phyloP scores from a whole-genome alignment of 805 yeast species.

The Soucietia sequanensis region DNA sequence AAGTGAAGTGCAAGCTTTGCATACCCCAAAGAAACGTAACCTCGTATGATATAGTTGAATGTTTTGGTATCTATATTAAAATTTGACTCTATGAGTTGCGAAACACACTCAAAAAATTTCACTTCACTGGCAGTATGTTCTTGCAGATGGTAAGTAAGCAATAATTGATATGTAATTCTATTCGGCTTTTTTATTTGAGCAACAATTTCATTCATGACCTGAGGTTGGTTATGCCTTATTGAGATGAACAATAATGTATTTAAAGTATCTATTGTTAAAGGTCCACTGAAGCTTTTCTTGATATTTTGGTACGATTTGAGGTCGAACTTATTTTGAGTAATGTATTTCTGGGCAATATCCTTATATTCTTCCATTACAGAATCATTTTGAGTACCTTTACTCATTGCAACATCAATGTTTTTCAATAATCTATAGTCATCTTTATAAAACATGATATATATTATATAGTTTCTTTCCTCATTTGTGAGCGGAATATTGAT shows the following conservation, averaged over 20 bases:
- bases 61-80: slow-evolving; percentile 9
- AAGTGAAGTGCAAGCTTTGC: no score
- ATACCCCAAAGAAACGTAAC: slow-evolving; percentile 4
- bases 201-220: slow-evolving; percentile 21
- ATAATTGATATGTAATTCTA: slow-evolving; percentile 5
- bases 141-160: slow-evolving; percentile 3
- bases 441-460: slow-evolving; percentile 29
- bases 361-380: no score
- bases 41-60: slow-evolving; percentile 8
- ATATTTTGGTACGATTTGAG: no score
- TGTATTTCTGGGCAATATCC: no score
- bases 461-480: slow-evolving; percentile 26
- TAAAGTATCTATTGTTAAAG: slow-evolving; percentile 16
- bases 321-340: no score
- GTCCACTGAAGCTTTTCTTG: no score
- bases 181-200: slow-evolving; percentile 3
- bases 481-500: slow-evolving; percentile 26
- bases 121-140: not conserved
- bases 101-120: not conserved
- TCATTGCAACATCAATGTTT: slow-evolving; percentile 9
- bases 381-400: no score
- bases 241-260: slow-evolving; percentile 29
- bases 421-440: slow-evolving; percentile 24
- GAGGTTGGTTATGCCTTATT: slow-evolving; percentile 22
- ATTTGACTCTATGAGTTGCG: not conserved